Conservation (phyloP, 2,329 filamentous ascomycete species). For the Amauroascus verrucosus region DNA sequence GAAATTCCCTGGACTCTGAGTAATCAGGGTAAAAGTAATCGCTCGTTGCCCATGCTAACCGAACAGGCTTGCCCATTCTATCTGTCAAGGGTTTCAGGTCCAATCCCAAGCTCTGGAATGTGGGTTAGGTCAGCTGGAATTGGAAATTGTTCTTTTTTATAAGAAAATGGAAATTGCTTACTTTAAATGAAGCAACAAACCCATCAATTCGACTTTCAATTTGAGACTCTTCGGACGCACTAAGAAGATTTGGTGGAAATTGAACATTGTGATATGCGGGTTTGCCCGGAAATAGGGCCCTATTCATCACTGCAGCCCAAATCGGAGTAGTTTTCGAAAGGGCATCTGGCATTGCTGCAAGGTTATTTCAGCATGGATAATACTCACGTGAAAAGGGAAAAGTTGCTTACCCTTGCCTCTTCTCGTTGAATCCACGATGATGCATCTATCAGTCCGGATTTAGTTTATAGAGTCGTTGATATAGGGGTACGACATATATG, state of each 20-base stretch:
- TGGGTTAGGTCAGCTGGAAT: slow-evolving; percentile 4
- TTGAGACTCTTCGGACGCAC: slow-evolving; percentile 66
- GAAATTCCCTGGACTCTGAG: slow-evolving; percentile 41
- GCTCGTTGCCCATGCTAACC: slow-evolving; percentile 70
- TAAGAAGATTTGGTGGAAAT: slow-evolving; percentile 62
- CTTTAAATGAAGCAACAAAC: slow-evolving; percentile 44
- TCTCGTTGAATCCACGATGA: slow-evolving; percentile 87
- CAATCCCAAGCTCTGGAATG: slow-evolving; percentile 51
- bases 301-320: slow-evolving; percentile 84
- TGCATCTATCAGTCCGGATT: slow-evolving; percentile 34
- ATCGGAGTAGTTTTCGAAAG: slow-evolving; percentile 88
- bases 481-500: not conserved
- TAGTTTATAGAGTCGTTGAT: slow-evolving; percentile 21
- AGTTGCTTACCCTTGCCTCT: slow-evolving; percentile 64
- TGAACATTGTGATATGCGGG: slow-evolving; percentile 46
- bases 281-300: slow-evolving; percentile 57
- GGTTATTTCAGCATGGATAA: not conserved
- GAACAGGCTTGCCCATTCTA: slow-evolving; percentile 59
- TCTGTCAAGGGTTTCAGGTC: slow-evolving; percentile 46
- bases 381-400: not conserved
- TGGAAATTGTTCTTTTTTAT: not conserved
- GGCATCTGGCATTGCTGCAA: slow-evolving; percentile 75
- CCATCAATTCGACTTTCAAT: slow-evolving; percentile 54
- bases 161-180: slow-evolving; percentile 18
- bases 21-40: slow-evolving; percentile 46